Percentiles rank a stretch among this genome's conserved stretches.
Conservation (phyloP, 139 green algal genomes). For the Closterium sp. region DNA sequence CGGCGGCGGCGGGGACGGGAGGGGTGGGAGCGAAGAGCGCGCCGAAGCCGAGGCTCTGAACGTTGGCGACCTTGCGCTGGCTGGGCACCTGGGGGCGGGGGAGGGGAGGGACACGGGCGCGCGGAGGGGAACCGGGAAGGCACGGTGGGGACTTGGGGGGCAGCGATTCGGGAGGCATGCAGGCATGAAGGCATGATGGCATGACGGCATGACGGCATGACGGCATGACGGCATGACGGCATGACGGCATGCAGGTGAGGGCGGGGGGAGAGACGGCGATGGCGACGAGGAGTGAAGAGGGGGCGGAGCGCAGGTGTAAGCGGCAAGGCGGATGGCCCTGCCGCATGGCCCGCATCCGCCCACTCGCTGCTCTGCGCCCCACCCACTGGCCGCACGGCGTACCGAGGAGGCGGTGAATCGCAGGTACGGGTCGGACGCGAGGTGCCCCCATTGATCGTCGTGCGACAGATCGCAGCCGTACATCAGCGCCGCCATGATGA, state of each 20-base stretch:
- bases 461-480: slow-evolving; percentile 14
- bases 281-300: neutral
- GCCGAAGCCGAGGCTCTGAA: slow-evolving; percentile 40
- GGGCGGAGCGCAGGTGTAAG: no score
- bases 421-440: slow-evolving; percentile 5
- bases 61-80: slow-evolving; percentile 24
- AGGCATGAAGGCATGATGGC: no score
- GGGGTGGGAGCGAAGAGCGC: slow-evolving; percentile 31
- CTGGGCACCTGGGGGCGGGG: slow-evolving; percentile 20
- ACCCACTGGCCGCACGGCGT: neutral
- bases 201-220: no score
- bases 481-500: neutral
- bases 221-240: no score
- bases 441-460: neutral
- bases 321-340: no score
- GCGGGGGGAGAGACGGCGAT: neutral
- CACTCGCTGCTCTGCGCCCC: neutral
- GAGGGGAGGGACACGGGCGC: neutral
- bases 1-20: slow-evolving; percentile 10
- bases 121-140: neutral
- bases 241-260: neutral
- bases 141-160: neutral
- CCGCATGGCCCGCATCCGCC: neutral
- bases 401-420: slow-evolving; percentile 17
- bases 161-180: no score